Conservation (phyloP, 2,329 filamentous ascomycete genomes). For the Corniculantispora saksenae region DNA sequence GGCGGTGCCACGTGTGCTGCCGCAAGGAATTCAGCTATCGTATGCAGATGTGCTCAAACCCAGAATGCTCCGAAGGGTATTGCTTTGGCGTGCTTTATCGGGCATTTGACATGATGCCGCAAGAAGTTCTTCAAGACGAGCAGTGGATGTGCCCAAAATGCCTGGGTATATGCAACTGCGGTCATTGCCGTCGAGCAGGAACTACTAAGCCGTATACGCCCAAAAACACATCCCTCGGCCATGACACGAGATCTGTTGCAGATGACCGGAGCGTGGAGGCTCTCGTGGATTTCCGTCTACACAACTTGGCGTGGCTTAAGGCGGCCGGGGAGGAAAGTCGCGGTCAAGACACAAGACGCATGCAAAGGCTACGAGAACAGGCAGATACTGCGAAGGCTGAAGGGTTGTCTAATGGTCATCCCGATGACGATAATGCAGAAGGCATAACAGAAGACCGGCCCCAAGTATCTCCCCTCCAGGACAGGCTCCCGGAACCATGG, state of each 20-base stretch:
- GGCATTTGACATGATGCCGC: conserved; percentile 87
- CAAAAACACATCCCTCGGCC: conserved; percentile 82
- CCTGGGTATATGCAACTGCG: conserved; percentile 82
- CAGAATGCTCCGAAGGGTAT: conserved; percentile 72
- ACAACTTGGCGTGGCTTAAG: conserved; percentile 83
- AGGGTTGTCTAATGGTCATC: conserved; percentile 30
- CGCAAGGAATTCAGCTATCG: conserved; percentile 82
- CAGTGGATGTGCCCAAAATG: conserved; percentile 91
- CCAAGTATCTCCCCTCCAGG: conserved; percentile 13
- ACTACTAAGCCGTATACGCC: conserved; percentile 81
- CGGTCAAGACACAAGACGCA: conserved; percentile 57
- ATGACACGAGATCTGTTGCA: conserved; percentile 86
- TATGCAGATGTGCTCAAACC: conserved; percentile 73
- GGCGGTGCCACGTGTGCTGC: conserved; percentile 79
- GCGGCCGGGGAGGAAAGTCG: conserved; percentile 58
- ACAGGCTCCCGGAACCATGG: not conserved
- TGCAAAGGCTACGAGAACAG: conserved; percentile 57
- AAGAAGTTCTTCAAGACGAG: conserved; percentile 75
- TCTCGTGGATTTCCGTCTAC: conserved; percentile 85
- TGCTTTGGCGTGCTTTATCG: conserved; percentile 93
- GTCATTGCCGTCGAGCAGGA: conserved; percentile 65
- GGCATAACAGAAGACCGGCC: not conserved
- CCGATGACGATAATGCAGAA: conserved; percentile 31
- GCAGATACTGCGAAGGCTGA: conserved; percentile 60
- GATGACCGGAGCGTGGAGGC: conserved; percentile 89